Evolutionary conservation across 805 yeast genomes (phyloP).

Genomic region (Metschnikowia peoriensis): DNA sequence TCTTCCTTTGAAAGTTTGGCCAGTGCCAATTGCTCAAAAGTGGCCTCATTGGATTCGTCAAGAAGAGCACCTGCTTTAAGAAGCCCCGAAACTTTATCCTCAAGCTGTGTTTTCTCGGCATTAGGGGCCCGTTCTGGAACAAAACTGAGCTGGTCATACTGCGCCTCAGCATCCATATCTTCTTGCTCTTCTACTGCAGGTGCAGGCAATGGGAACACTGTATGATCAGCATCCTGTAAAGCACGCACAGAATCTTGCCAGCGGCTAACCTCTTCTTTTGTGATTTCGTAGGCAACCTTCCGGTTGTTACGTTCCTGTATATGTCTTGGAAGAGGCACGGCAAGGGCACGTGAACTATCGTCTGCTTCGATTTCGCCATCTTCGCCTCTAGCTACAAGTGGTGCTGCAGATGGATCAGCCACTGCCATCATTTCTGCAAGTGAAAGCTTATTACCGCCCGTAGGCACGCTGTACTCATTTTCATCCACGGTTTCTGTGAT

Average conservation of each 20-base stretch:
- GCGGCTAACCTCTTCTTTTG: constrained; percentile 80
- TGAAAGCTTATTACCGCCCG: constrained; percentile 56
- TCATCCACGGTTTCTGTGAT: constrained; percentile 59
- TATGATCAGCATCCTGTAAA: constrained; percentile 80
- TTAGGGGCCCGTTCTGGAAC: constrained; percentile 3
- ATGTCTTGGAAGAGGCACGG: constrained; percentile 82
- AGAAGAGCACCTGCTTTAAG: constrained; percentile 63
- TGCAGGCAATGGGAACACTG: constrained; percentile 66
- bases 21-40: constrained; percentile 82
- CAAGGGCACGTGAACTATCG: constrained; percentile 45
- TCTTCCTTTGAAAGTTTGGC: constrained; percentile 83
- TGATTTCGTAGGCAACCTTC: constrained; percentile 83
- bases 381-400: constrained; percentile 44
- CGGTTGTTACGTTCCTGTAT: constrained; percentile 85
- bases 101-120: constrained; percentile 58
- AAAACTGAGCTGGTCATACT: constrained; percentile 10
- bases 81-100: constrained; percentile 58
- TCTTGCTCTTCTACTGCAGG: constrained; percentile 26
- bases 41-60: constrained; percentile 74
- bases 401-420: constrained; percentile 52
- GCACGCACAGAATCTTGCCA: constrained; percentile 84
- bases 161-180: constrained; percentile 35
- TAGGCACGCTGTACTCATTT: constrained; percentile 67
- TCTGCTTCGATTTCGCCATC: constrained; percentile 24
- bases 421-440: constrained; percentile 74